These are phyloP conservation scores for Coemansia erecta DNA, from an alignment of 192 early-diverging fungal species.

Conservation along the genomic window DNA sequence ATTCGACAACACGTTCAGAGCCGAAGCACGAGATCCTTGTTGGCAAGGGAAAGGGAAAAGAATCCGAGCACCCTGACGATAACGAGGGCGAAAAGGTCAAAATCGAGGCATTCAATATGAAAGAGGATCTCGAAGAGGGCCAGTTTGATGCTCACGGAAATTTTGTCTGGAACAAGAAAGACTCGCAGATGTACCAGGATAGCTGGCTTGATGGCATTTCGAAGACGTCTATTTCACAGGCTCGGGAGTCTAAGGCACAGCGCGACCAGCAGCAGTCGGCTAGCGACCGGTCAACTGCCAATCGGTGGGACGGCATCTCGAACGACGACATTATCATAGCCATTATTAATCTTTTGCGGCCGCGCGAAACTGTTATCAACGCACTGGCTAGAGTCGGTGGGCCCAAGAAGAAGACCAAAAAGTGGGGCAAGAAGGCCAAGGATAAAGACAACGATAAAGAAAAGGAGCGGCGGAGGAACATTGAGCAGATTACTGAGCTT, in stretches of 20 bases:
- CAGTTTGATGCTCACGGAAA: conserved; percentile 66
- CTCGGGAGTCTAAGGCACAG: conserved; percentile 53
- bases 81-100: conserved; percentile 2
- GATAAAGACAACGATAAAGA: conserved; percentile 30
- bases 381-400: conserved; percentile 61
- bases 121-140: conserved; percentile 68
- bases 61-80: not conserved
- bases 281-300: conserved; percentile 8
- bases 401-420: conserved; percentile 36
- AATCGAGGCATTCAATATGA: conserved; percentile 76
- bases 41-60: not conserved
- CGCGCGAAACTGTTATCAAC: conserved; percentile 60
- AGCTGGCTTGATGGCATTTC: conserved; percentile 67
- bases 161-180: conserved; percentile 68
- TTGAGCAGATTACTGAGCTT: conserved; percentile 66
- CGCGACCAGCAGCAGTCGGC: conserved; percentile 18
- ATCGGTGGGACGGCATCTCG: conserved; percentile 45
- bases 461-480: conserved; percentile 41
- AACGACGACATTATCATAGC: conserved; percentile 57
- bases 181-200: conserved; percentile 70
- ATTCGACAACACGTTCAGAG: conserved; percentile 23
- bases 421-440: conserved; percentile 24
- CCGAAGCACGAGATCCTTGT: not conserved
- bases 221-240: conserved; percentile 56
- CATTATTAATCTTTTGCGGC: conserved; percentile 58